Evolutionary conservation across 176 grass and related monocot genomes (phyloP).

Genomic region (Urochloa ruziziensis): DNA sequence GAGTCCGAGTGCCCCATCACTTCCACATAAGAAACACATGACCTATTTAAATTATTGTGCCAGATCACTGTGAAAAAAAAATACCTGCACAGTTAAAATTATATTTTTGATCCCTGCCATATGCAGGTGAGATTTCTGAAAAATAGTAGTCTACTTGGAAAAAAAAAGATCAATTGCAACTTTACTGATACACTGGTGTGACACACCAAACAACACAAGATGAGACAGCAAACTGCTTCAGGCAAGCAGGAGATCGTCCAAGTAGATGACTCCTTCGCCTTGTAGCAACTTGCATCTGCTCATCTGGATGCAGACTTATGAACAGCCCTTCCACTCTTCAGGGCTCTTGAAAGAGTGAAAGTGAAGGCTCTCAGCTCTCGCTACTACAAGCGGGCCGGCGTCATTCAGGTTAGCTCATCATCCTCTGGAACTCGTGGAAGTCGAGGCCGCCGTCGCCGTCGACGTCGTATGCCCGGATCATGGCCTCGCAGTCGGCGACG

Average conservation of each 20-base stretch:
- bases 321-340: constrained; percentile 14
- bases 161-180: background rate
- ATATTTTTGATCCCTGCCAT: background rate
- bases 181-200: constrained; percentile 37
- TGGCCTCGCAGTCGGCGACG: constrained; percentile 69
- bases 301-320: constrained; percentile 56
- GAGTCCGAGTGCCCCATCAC: background rate
- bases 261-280: background rate
- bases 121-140: background rate
- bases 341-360: background rate
- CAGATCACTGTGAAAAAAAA: background rate
- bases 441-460: constrained; percentile 88
- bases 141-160: background rate
- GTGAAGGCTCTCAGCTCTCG: background rate
- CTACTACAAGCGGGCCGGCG: background rate
- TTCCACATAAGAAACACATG: background rate
- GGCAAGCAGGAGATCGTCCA: background rate
- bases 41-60: background rate
- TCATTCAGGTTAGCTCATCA: constrained; percentile 80
- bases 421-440: constrained; percentile 86
- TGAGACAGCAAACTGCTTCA: constrained; percentile 21
- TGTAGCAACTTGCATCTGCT: constrained; percentile 16
- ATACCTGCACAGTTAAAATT: background rate
- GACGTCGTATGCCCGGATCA: constrained; percentile 86
- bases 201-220: constrained; percentile 51